Percentiles rank a stretch among this genome's conserved stretches.
Conservation (phyloP, 2,329 filamentous ascomycete species). For the Helotiales sp. region DNA sequence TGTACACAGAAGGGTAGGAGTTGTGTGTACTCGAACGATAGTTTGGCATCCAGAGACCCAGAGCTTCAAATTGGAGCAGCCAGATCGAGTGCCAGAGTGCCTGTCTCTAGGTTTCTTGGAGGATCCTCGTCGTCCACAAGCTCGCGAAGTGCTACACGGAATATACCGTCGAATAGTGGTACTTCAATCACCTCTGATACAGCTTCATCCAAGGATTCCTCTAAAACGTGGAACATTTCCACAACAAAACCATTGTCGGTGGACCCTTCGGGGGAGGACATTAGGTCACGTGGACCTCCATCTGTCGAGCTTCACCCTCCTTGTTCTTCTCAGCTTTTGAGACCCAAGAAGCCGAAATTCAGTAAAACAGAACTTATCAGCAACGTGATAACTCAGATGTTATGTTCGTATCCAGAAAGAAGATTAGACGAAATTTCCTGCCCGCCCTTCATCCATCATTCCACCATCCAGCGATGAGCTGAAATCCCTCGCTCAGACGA, state of each 20-base stretch:
- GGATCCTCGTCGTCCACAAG: neutral
- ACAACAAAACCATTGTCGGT: neutral
- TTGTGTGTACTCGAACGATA: slow-evolving; percentile 3
- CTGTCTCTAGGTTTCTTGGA: neutral
- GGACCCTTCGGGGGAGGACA: neutral
- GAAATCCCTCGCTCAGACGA: neutral
- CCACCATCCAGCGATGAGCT: neutral
- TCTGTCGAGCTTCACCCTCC: neutral
- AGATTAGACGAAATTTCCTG: neutral
- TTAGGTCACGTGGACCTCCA: neutral
- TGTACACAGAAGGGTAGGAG: neutral
- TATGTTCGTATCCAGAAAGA: slow-evolving; percentile 8
- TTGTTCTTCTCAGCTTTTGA: slow-evolving; percentile 8
- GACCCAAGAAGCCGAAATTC: neutral
- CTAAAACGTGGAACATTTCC: neutral
- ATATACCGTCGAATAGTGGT: neutral
- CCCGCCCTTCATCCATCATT: slow-evolving; percentile 11
- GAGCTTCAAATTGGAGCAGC: neutral
- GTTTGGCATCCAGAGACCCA: neutral
- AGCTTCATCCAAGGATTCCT: neutral
- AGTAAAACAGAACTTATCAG: neutral
- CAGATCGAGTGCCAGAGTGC: neutral
- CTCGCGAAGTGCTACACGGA: neutral
- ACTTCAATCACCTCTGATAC: neutral
- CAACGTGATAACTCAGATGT: slow-evolving; percentile 5